Evolutionary conservation across 164 flowering plant genomes (phyloP), one percentile per base, ranked within the genome.

Genomic region (Liquidambar formosana): DNA sequence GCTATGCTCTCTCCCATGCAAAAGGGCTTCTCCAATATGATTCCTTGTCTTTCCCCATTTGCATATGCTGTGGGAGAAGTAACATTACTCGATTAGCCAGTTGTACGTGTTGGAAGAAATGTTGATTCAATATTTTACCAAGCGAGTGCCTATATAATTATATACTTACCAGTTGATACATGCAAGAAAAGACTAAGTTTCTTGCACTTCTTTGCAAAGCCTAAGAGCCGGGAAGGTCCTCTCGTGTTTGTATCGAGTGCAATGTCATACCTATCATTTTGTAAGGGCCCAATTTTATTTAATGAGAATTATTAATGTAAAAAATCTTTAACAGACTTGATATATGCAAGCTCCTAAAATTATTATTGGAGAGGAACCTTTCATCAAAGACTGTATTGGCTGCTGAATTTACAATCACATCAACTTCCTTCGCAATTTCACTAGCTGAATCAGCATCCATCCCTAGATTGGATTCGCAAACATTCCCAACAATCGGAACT

Each of bases 241-340:
- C 9, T 51, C 0, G 54, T n/a, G 21, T 51, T 51, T 51, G 54
- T 51, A 21, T 51, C 74, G 9, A 80, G 65, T 41, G 85, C 76
- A 21, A 78, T 74, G 62, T 82, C 85, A 62, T 82, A 80, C 68
- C 85, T 80, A 53, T n/a, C 10, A 33, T 33, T 33, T 33, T n/a
- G n/a, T 33, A 33, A 33, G 41, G 41, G 2, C 41, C 41, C 41
- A 33, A 33, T 2, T 2, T 2, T 2, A 33, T 33, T 2, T 2
- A 33, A 33, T 33, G 2, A 2, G 41, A 6, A 33, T 33, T 2
- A 33, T 33, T 6, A 2, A 2, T 33, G 6, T 33, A 33, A 33
- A 33, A 2, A 33, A 33, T 33, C 41, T 6, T 33, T 2, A 6
- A 2, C 2, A 2, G 6, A 33, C 6, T 6, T 33, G 2, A 33